These are phyloP conservation scores for Russula ochroleuca DNA, from an alignment of 768 basidiomycete genomes.

Conservation along the genomic window DNA sequence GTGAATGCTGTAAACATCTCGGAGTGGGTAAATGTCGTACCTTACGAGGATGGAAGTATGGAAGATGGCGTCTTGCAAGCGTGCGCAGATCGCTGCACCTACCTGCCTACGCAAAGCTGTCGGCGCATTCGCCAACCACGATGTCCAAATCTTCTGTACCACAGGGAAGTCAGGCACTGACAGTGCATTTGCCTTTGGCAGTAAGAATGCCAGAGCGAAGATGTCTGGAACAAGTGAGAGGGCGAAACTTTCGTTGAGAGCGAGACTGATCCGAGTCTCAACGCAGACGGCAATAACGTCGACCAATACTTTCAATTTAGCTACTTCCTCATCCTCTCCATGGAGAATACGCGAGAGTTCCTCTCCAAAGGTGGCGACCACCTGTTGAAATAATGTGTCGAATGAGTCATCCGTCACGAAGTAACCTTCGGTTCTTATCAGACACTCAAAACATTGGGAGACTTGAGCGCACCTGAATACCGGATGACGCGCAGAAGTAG, in stretches of 20 bases:
- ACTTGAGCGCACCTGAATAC: constrained; percentile 37
- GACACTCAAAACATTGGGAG: not conserved
- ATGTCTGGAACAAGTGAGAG: constrained; percentile 40
- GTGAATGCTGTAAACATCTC: not conserved
- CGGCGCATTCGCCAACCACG: constrained; percentile 30
- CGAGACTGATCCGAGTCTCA: constrained; percentile 1
- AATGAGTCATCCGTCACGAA: constrained; percentile 37
- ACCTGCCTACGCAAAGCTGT: constrained; percentile 32
- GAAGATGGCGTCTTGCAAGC: constrained; percentile 41
- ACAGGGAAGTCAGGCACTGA: constrained; percentile 14
- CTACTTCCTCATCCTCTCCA: constrained; percentile 10
- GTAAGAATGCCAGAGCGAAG: constrained; percentile 47
- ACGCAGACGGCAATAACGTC: constrained; percentile 21
- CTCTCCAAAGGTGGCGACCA: constrained; percentile 24
- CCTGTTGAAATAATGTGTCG: constrained; percentile 30
- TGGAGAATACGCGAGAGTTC: constrained; percentile 18
- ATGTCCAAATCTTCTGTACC: constrained; percentile 35
- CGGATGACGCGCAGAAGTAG: constrained; percentile 41
- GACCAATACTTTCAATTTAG: constrained; percentile 7
- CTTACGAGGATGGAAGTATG: constrained; percentile 36
- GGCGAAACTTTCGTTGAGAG: not conserved
- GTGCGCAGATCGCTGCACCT: constrained; percentile 39
- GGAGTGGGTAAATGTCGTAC: constrained; percentile 30
- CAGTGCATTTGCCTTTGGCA: constrained; percentile 37
- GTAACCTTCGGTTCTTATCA: constrained; percentile 28